Evolutionary conservation across 352 stramenopile species (phyloP).

Genomic region (Salisapilia sapeloensis): DNA sequence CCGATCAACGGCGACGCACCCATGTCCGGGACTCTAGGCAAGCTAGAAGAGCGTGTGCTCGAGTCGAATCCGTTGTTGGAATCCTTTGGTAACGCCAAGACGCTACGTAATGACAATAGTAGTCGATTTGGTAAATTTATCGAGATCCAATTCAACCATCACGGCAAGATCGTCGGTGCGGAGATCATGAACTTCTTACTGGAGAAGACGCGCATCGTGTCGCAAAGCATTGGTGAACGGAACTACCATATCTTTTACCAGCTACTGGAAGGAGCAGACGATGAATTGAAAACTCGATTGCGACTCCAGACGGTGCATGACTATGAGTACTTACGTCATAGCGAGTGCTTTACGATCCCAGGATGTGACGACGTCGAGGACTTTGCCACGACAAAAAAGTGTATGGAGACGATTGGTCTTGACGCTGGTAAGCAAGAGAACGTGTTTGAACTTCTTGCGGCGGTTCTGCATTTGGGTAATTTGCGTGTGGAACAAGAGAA

Average conservation of each 20-base stretch:
- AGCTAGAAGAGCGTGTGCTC: conserved; percentile 74
- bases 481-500: conserved; percentile 74
- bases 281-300: conserved; percentile 38
- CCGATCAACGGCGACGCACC: too few species aligned
- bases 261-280: conserved; percentile 64
- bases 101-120: conserved; percentile 94
- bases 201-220: conserved; percentile 84
- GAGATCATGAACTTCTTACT: conserved; percentile 86
- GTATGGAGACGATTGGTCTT: conserved; percentile 82
- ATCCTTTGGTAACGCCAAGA: conserved; percentile 87
- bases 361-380: conserved; percentile 61
- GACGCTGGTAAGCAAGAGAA: conserved; percentile 53
- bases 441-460: conserved; percentile 77
- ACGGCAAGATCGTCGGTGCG: conserved; percentile 80
- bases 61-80: conserved; percentile 81
- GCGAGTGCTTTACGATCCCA: conserved; percentile 69
- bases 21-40: conserved; percentile 82
- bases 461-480: conserved; percentile 79
- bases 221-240: conserved; percentile 80
- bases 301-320: conserved; percentile 57
- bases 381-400: conserved; percentile 68
- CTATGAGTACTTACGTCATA: conserved; percentile 81
- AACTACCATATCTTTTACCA: conserved; percentile 99
- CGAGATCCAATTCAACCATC: conserved; percentile 90
- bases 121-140: conserved; percentile 97